Evolutionary conservation across 371 early-diverging fungal genomes (phyloP).

Genomic region (Thermomucor indicae-seudaticae): DNA sequence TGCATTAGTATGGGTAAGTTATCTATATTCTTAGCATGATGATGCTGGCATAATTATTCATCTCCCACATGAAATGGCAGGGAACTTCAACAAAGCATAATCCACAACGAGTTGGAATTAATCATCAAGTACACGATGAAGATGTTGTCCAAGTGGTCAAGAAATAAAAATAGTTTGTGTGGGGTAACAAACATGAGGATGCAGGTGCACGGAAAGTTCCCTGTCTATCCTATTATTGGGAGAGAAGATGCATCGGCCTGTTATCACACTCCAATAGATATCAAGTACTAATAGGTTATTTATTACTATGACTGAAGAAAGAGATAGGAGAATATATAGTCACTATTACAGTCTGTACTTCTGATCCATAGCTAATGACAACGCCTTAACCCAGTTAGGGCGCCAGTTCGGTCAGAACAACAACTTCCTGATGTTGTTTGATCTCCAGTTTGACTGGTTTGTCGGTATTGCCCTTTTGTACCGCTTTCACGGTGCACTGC

Average conservation of each 20-base stretch:
- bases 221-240: no score
- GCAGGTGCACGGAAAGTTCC: no score
- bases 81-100: slow-evolving; percentile 94
- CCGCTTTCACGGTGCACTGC: slow-evolving; percentile 9
- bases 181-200: no score
- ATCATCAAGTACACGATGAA: slow-evolving; percentile 93
- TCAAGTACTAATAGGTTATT: no score
- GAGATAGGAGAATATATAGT: not conserved
- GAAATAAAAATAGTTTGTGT: slow-evolving; percentile 31
- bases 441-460: slow-evolving; percentile 25
- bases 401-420: slow-evolving; percentile 22
- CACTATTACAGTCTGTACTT: no score
- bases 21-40: not conserved
- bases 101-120: slow-evolving; percentile 94
- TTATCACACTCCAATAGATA: no score
- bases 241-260: no score
- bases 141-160: slow-evolving; percentile 97
- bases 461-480: slow-evolving; percentile 10
- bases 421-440: slow-evolving; percentile 35
- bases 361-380: no score
- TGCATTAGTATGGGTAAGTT: slow-evolving; percentile 83
- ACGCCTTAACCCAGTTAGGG: slow-evolving; percentile 3
- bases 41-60: not conserved
- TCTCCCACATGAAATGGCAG: slow-evolving; percentile 11
- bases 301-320: no score